phyloP scores from a whole-genome alignment of 2,329 filamentous ascomycete genomes.

The Nemania diffusa region DNA sequence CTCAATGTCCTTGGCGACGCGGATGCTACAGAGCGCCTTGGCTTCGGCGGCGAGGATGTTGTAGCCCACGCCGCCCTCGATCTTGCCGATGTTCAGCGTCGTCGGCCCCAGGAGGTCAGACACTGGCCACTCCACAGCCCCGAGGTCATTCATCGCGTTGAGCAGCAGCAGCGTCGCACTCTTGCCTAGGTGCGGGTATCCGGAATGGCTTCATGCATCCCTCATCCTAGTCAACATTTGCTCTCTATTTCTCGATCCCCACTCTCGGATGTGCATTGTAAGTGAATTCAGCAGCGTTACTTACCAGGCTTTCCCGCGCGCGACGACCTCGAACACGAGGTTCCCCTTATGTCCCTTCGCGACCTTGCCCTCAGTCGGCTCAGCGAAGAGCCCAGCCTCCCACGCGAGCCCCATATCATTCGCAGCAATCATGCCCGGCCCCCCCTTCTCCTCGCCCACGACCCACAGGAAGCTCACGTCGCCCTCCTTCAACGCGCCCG shows the following conservation, averaged over 20 bases:
- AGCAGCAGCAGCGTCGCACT: slow-evolving; percentile 50
- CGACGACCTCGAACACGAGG: slow-evolving; percentile 48
- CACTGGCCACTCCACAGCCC: slow-evolving; percentile 46
- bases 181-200: slow-evolving; percentile 50
- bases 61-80: slow-evolving; percentile 53
- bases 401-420: slow-evolving; percentile 55
- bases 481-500: slow-evolving; percentile 41
- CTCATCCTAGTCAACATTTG: not conserved
- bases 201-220: slow-evolving; percentile 49
- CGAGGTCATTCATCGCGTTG: slow-evolving; percentile 49
- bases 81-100: slow-evolving; percentile 54
- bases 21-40: slow-evolving; percentile 54
- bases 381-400: slow-evolving; percentile 62
- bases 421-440: slow-evolving; percentile 65
- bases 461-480: slow-evolving; percentile 50
- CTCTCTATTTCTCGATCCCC: not conserved
- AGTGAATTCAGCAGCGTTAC: not conserved
- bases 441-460: slow-evolving; percentile 64
- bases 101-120: slow-evolving; percentile 53
- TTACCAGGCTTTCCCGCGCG: slow-evolving; percentile 46
- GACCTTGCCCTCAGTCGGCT: slow-evolving; percentile 65
- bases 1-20: slow-evolving; percentile 51
- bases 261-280: too few relatives aligned
- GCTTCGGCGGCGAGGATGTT: slow-evolving; percentile 54
- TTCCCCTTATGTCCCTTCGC: slow-evolving; percentile 64